Evolutionary conservation across 805 yeast genomes (phyloP).

Genomic region (Candida ulmi): DNA sequence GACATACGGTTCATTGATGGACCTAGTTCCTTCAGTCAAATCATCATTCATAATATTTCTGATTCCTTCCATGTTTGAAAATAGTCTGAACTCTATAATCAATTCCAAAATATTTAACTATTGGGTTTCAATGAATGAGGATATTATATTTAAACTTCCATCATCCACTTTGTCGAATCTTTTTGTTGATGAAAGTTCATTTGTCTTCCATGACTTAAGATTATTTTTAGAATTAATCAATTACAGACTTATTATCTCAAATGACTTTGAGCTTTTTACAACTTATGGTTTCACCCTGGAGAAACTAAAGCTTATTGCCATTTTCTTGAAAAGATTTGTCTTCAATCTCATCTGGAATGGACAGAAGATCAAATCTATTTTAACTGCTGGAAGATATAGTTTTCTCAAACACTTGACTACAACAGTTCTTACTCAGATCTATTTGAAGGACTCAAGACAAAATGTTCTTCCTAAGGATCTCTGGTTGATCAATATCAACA

Average conservation of each 20-base stretch:
- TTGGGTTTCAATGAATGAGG: conserved; percentile 6
- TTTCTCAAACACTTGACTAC: conserved; percentile 33
- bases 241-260: conserved; percentile 60
- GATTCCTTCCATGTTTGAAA: conserved; percentile 32
- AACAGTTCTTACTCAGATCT: conserved; percentile 57
- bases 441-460: conserved; percentile 60
- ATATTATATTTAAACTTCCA: conserved; percentile 4
- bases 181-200: conserved; percentile 6
- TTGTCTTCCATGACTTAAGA: conserved; percentile 31
- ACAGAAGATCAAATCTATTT: conserved; percentile 3
- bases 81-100: conserved; percentile 26
- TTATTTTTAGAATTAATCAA: conserved; percentile 59
- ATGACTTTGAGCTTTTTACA: conserved; percentile 53
- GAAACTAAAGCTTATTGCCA: conserved; percentile 34
- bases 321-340: conserved; percentile 45
- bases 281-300: conserved; percentile 33
- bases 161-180: conserved; percentile 1
- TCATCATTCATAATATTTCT: conserved; percentile 36
- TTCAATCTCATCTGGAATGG: conserved; percentile 42
- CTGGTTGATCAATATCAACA: conserved; percentile 42
- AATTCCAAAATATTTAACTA: conserved; percentile 15
- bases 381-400: conserved; percentile 5
- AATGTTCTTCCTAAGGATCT: conserved; percentile 41
- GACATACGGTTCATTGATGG: conserved; percentile 28
- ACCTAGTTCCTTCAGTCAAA: conserved; percentile 32